Base-by-base conservation (phyloP, 2,329 filamentous ascomycete genomes). In the Xylaria sp. region DNA sequence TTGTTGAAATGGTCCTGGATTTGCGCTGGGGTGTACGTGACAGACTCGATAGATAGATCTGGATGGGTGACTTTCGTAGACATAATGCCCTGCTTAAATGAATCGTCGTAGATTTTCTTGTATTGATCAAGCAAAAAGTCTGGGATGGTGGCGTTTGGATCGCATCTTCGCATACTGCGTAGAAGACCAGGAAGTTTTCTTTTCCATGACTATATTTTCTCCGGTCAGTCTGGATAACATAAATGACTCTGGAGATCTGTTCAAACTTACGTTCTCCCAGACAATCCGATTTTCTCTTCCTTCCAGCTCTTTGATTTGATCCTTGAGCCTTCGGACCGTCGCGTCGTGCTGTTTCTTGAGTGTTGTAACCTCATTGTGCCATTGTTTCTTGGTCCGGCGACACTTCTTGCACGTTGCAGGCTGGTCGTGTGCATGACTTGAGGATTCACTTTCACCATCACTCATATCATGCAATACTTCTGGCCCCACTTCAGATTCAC, bases 41-140 rank as follows among this genome's bases (percentile, higher is more conserved):
- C 56, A 37, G 28, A 18, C 8, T 74, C 68, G 1, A 80, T 55
- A 4, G 25, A 65, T 8, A 81, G 70, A 25, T 78, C 72, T 0
- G 80, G 80, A 59, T 82, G 81, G 7, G 74, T 68, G 4, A 65
- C 2, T 0, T 9, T 65, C 51, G 55, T 54, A 1, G 74, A 77
- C 75, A 79, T 81, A 50, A 78, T 82, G 37, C 80, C 79, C 65
- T 82, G 80, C n/a, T 69, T 74, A 66, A 78, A 81, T 52, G 74
- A 73, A 1, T 72, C 60, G 10, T 54, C 60, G 63, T 79, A 80
- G 1, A 79, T 69, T 0, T 34, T 0, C 1, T n/a, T 2, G 48
- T 76, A 78, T 46, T n/a, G 7, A 12, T 1, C 63, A 1, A 23
- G 9, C 51, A 76, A 77, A 7, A 2, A 0, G 1, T 46, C 3